These are phyloP conservation scores for Sugiyamaella smithiae DNA, from an alignment of 805 yeast species.

Conservation along the genomic window DNA sequence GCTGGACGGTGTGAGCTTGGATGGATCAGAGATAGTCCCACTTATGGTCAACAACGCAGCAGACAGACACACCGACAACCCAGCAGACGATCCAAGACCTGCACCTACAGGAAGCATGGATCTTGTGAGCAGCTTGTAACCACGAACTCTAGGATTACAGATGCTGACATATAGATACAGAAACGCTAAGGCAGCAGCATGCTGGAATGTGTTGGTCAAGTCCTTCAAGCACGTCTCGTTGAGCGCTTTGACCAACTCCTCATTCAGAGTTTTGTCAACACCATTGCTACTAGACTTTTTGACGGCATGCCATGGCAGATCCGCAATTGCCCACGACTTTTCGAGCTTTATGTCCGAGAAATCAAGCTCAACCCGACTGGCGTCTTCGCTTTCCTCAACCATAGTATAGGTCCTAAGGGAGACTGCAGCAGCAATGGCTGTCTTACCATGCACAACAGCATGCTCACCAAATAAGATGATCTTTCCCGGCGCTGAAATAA, in stretches of 20 bases:
- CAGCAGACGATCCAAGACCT: slow-evolving; percentile 93
- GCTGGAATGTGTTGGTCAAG: slow-evolving; percentile 57
- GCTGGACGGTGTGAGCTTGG: slow-evolving; percentile 12
- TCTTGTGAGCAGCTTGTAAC: slow-evolving; percentile 61
- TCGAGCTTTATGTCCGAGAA: slow-evolving; percentile 79
- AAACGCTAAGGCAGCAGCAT: slow-evolving; percentile 78
- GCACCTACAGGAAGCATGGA: slow-evolving; percentile 95
- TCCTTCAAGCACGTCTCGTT: slow-evolving; percentile 30
- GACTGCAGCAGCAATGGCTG: slow-evolving; percentile 95
- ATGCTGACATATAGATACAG: slow-evolving; percentile 68
- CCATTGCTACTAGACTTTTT: neutral
- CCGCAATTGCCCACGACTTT: slow-evolving; percentile 58
- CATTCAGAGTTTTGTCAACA: slow-evolving; percentile 7
- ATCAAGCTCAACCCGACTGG: slow-evolving; percentile 54
- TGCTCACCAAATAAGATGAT: slow-evolving; percentile 96
- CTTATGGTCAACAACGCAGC: slow-evolving; percentile 53
- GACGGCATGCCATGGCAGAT: slow-evolving; percentile 45
- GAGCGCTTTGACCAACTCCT: slow-evolving; percentile 11
- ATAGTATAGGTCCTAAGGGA: slow-evolving; percentile 79
- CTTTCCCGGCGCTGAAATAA: slow-evolving; percentile 93
- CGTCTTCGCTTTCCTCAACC: slow-evolving; percentile 44
- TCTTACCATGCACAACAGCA: slow-evolving; percentile 88
- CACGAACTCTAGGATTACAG: slow-evolving; percentile 47
- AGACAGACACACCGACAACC: slow-evolving; percentile 79
- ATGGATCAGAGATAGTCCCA: slow-evolving; percentile 11